Evolutionary conservation across 768 basidiomycete species (phyloP).

Genomic region (Gyrodon lividus): DNA sequence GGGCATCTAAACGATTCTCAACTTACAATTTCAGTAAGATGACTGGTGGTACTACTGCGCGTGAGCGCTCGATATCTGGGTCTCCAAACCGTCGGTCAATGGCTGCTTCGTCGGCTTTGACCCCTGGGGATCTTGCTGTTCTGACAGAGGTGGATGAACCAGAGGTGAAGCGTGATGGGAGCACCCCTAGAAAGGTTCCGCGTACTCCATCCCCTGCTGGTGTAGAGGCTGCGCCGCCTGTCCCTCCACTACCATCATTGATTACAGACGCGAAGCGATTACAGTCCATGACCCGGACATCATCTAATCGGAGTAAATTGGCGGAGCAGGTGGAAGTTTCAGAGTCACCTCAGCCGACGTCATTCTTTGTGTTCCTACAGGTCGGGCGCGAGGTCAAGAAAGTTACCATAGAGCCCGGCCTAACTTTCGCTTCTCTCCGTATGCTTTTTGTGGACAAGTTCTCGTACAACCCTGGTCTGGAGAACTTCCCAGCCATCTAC

Average conservation of each 20-base stretch:
- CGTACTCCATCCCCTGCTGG: conserved; percentile 37
- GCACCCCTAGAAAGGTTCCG: conserved; percentile 26
- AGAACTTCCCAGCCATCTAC: conserved; percentile 94
- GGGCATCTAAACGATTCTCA: conserved; percentile 95
- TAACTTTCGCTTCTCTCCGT: conserved; percentile 73
- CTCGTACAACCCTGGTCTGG: conserved; percentile 88
- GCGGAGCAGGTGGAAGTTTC: conserved; percentile 18
- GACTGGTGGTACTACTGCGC: conserved; percentile 53
- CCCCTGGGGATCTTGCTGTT: conserved; percentile 69
- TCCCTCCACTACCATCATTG: conserved; percentile 50
- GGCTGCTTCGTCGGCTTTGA: conserved; percentile 60
- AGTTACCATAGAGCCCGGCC: conserved; percentile 63
- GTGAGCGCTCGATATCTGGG: conserved; percentile 46
- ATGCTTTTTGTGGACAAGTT: conserved; percentile 95
- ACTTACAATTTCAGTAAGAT: conserved; percentile 94
- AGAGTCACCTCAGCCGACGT: conserved; percentile 13
- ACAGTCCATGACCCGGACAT: conserved; percentile 1
- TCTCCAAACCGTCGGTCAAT: conserved; percentile 67
- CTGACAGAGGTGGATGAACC: conserved; percentile 70
- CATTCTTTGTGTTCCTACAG: conserved; percentile 82
- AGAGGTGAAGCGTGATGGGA: conserved; percentile 18
- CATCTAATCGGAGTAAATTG: conserved; percentile 16
- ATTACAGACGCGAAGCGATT: conserved; percentile 35
- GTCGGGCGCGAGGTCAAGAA: conserved; percentile 91
- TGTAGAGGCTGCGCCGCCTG: conserved; percentile 30